Evolutionary conservation across 768 basidiomycete genomes (phyloP).

Genomic region (Pulveroboletus sp.): DNA sequence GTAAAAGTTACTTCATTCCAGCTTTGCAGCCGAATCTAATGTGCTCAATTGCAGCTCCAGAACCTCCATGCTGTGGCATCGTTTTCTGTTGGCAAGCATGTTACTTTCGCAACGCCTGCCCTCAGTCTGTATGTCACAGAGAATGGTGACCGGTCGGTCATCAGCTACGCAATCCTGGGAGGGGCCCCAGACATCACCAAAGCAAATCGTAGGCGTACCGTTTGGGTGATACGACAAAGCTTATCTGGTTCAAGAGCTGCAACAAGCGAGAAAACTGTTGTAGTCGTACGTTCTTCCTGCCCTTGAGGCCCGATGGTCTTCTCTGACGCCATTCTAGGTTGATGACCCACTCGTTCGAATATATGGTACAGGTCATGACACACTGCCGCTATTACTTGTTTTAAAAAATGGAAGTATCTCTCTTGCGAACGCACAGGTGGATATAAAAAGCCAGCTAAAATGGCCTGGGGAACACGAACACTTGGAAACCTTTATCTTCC

Average conservation of each 20-base stretch:
- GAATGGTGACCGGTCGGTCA: conserved; percentile 33
- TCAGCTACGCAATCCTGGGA: conserved; percentile 54
- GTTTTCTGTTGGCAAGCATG: conserved; percentile 65
- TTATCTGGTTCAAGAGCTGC: conserved; percentile 32
- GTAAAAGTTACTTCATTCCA: conserved; percentile 18
- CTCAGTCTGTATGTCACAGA: conserved; percentile 38
- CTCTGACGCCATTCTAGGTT: conserved; percentile 33
- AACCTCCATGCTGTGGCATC: conserved; percentile 63
- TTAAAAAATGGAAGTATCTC: conserved; percentile 32
- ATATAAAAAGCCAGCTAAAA: conserved; percentile 20
- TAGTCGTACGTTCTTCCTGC: conserved; percentile 38
- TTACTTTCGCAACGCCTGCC: conserved; percentile 56
- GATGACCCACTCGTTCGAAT: conserved; percentile 39
- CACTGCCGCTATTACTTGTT: conserved; percentile 29
- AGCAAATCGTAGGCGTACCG: conserved; percentile 42
- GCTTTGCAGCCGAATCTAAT: conserved; percentile 8
- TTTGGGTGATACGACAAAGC: conserved; percentile 61
- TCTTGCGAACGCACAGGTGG: conserved; percentile 27
- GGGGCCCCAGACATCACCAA: conserved; percentile 41
- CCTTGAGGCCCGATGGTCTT: conserved; percentile 5
- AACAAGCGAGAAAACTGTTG: conserved; percentile 34
- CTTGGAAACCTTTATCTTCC: conserved; percentile 30
- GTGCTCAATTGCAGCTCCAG: conserved; percentile 42
- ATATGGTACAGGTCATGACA: conserved; percentile 28
- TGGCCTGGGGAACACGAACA: conserved; percentile 27